Base-by-base conservation (phyloP, 2,329 filamentous ascomycete genomes). In the Septoria linicola region DNA sequence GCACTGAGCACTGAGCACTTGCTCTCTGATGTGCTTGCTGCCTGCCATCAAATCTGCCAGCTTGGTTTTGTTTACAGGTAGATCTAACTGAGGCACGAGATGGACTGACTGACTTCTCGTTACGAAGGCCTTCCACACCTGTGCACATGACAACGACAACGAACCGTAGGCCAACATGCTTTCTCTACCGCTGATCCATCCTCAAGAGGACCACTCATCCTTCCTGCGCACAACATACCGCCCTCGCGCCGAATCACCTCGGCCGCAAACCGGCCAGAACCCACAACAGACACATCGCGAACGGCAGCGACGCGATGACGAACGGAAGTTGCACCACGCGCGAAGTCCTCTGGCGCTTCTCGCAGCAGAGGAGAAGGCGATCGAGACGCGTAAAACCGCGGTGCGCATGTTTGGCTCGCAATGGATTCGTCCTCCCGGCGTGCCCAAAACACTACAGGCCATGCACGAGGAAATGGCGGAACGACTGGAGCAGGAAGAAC, bases 371-470 rank as follows among this genome's bases (percentile, higher is more conserved):
- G 93, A 97, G 72, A 80, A 83, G 54, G 80, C 83, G 51, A 79
- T 95, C 58, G 81, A 85, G 48, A 80, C 85, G 7, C 88, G 92
- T 40, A 89, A 91, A 64, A 73, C 82, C 41, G 89, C 92, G 59
- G 86, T 97, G 23, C 82, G 87, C 41, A 88, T 90, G 64, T 96
- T 95, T 66, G 93, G 93, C 54, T 87, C 85, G 59, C 81, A 81
- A 37, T 99, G 93, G 93, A 84, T 99, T 49, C 88, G 87, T 52
- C 93, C 93, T 0, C 90, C 89, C 0, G 93, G 92, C 6, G 80
- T 96, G 49, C 70, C 83, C 51, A 99, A 97, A 76, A 96, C 92
- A 1, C 82, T 96, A 53, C 85, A 95, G 66, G 90, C 95, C 57
- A 82, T 90, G 72, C 85, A 87, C 35, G 93, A 99, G 71, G 93